phyloP scores from a whole-genome alignment of 208 protist genomes.

The Phytomonas francai region DNA sequence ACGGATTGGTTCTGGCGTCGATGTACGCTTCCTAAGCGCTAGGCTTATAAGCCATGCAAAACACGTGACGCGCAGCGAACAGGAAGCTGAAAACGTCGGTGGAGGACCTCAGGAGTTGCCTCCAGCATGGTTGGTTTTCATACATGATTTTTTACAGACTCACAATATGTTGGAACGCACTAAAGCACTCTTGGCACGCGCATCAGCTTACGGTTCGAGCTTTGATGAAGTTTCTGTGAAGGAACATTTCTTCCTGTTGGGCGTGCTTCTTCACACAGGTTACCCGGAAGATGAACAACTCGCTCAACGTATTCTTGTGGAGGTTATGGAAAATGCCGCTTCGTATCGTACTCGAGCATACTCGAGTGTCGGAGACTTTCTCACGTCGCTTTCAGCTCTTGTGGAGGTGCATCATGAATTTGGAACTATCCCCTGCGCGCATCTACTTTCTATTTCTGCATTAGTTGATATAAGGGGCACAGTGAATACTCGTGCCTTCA shows the following conservation, averaged over 20 bases:
- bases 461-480: conserved; percentile 1
- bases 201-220: not conserved
- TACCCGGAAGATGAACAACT: conserved; percentile 14
- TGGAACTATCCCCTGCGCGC: conserved; percentile 23
- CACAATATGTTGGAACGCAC: conserved; percentile 24
- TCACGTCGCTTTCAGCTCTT: conserved; percentile 34
- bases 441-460: conserved; percentile 12
- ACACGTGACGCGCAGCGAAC: not conserved
- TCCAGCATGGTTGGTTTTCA: conserved; percentile 11
- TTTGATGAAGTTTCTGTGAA: conserved; percentile 37
- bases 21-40: conserved; percentile 22
- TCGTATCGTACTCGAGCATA: conserved; percentile 51
- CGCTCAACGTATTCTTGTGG: conserved; percentile 15
- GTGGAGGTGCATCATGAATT: conserved; percentile 62
- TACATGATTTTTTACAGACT: conserved; percentile 31
- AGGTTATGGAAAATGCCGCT: conserved; percentile 23
- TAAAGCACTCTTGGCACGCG: conserved; percentile 15
- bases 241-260: conserved; percentile 63
- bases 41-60: conserved; percentile 6
- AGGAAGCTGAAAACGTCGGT: not conserved
- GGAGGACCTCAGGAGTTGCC: not conserved
- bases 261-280: conserved; percentile 30
- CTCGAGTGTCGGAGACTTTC: conserved; percentile 15
- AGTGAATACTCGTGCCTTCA: conserved; percentile 12
- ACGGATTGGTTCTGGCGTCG: conserved; percentile 31